Evolutionary conservation across 495 filamentous ascomycete genomes (phyloP), one percentile per base, ranked within the genome.

Genomic region (Oidiodendron maius): DNA sequence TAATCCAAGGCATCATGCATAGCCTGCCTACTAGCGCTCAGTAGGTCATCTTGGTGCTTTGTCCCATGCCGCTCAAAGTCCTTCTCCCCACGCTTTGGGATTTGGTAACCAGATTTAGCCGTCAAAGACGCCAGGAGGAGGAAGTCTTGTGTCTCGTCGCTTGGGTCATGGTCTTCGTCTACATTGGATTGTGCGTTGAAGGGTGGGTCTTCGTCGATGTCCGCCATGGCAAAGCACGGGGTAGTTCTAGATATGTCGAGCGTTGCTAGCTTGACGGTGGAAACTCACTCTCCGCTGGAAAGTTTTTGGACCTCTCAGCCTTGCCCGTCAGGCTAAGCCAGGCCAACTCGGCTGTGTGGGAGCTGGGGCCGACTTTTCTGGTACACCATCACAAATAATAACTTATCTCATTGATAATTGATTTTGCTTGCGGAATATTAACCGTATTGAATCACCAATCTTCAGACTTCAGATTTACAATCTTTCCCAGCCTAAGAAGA

Each of bases 11-110:
- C 91, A 57, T 88, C 81, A 64, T 91, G 82, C 90, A 98, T 96
- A 0, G 91, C 93, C 46, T 74, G 69, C n/a, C 91, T 81, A 22
- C 87, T 91, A 18, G 84, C 80, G 52, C 81, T 79, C 40, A 98
- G 83, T 20, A 83, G 75, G 43, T 75, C 67, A 53, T 80, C 77
- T 65, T 98, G 93, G 46, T 83, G 78, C 38, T 78, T 70, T 12
- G 93, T 97, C 48, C 84, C 87, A 64, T 97, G 87, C 12, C 86
- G 79, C 66, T 96, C 93, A 64, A 96, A 98, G 70, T 98, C 93
- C 64, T 98, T 98, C 61, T 93, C 87, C 40, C 93, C 93, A 48
- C 86, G 85, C 51, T 80, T 82, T 30, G 87, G 87, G 26, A 91
- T 26, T 44, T 44, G 71, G 13, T 54, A 40, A n/a, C 51, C 37